Percentiles rank a stretch among this genome's conserved stretches.
Evolutionary conservation across 2,329 filamentous ascomycete genomes (phyloP).

Genomic region (Chaetomiaceae sp.): DNA sequence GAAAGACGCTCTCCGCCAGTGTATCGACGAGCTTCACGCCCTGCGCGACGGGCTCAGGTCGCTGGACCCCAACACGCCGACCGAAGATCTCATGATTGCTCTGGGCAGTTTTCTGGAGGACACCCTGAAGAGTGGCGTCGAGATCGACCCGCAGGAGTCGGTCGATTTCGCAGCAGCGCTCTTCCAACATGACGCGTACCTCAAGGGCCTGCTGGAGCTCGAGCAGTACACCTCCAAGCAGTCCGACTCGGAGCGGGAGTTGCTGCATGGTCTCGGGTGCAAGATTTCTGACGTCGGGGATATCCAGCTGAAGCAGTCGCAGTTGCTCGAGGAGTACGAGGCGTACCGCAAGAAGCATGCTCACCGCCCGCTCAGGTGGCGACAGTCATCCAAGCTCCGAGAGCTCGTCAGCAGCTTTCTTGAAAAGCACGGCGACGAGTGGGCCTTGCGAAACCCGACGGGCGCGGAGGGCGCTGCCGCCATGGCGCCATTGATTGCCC

Average conservation of each 20-base stretch:
- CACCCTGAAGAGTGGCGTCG: not conserved
- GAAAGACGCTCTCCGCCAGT: not conserved
- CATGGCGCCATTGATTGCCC: not conserved
- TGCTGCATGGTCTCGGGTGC: not conserved
- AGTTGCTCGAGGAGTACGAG: not conserved
- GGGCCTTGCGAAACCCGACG: not conserved
- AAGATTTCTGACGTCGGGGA: not conserved
- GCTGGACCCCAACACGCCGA: not conserved
- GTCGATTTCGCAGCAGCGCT: not conserved
- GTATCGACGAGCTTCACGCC: not conserved
- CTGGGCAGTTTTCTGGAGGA: not conserved
- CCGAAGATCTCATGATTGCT: not conserved
- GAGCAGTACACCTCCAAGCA: not conserved
- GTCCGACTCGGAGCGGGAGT: not conserved
- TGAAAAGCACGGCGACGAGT: not conserved
- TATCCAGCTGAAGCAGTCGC: not conserved
- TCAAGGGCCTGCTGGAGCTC: not conserved
- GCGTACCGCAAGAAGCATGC: not conserved
- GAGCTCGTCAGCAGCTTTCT: not conserved
- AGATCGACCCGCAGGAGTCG: not conserved
- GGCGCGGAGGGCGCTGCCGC: not conserved
- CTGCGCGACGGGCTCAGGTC: not conserved
- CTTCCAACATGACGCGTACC: not conserved
- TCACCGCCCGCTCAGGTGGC: not conserved
- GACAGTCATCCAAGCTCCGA: not conserved